A percentile compares a stretch with the other conserved stretches of the same genome.
phyloP scores from a whole-genome alignment of 1,284 basidiomycete species.

The Boletellus sp. region DNA sequence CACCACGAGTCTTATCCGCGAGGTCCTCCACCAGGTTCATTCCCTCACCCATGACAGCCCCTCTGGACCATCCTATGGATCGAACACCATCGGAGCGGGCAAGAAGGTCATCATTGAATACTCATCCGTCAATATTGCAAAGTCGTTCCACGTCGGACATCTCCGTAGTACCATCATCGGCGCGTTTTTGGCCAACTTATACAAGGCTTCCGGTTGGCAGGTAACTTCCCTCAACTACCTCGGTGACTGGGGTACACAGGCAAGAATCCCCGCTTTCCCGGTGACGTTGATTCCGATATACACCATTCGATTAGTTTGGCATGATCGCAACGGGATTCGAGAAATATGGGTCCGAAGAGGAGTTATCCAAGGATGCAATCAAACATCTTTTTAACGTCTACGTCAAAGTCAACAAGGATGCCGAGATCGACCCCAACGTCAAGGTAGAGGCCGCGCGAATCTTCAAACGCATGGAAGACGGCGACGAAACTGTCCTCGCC shows the following conservation, averaged over 20 bases:
- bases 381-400: constrained; percentile 95
- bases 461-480: constrained; percentile 97
- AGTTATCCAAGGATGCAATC: constrained; percentile 86
- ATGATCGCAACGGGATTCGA: constrained; percentile 92
- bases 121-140: constrained; percentile 97
- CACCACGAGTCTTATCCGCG: constrained; percentile 67
- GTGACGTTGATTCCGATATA: constrained; percentile 2
- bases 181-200: constrained; percentile 88
- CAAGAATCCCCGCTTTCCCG: constrained; percentile 29
- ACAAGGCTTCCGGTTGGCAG: constrained; percentile 92
- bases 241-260: constrained; percentile 93
- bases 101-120: constrained; percentile 87
- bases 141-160: constrained; percentile 98
- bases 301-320: constrained; percentile 54
- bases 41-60: constrained; percentile 60
- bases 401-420: constrained; percentile 90
- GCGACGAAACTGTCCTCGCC: constrained; percentile 77
- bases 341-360: constrained; percentile 84
- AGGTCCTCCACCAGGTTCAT: constrained; percentile 82
- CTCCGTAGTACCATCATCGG: constrained; percentile 97
- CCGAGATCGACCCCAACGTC: constrained; percentile 66
- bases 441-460: constrained; percentile 84
- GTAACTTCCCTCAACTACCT: constrained; percentile 92
- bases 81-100: constrained; percentile 71
- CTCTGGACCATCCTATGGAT: constrained; percentile 67